These are phyloP conservation scores for Diutina catenulata DNA, from an alignment of 1,139 yeast species.

Conservation along the genomic window DNA sequence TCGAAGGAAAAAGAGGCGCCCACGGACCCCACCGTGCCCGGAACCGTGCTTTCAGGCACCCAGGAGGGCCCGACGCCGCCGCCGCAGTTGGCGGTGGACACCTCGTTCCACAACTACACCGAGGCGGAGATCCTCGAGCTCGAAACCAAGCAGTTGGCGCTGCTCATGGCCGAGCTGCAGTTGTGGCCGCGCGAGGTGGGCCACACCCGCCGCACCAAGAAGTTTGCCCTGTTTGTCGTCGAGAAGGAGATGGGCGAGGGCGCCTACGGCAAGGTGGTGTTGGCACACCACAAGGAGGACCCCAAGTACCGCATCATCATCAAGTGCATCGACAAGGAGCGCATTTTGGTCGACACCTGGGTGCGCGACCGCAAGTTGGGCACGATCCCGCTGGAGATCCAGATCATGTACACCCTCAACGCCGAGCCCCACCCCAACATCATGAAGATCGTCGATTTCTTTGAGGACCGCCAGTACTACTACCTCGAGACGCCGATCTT, in stretches of 20 bases:
- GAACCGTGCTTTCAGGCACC: too few relatives aligned
- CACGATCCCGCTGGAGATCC: constrained; percentile 90
- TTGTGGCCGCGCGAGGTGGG: constrained; percentile 54
- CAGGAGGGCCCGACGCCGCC: not conserved
- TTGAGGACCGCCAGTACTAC: constrained; percentile 81
- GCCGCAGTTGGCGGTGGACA: not conserved
- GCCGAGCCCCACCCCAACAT: constrained; percentile 78
- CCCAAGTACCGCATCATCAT: constrained; percentile 59
- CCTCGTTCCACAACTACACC: constrained; percentile 13
- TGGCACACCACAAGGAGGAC: constrained; percentile 60
- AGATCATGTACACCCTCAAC: constrained; percentile 72
- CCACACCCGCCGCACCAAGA: constrained; percentile 47
- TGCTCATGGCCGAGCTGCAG: constrained; percentile 21
- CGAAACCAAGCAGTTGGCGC: constrained; percentile 33
- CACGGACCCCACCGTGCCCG: too few relatives aligned
- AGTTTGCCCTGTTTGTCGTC: constrained; percentile 57
- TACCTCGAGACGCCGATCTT: constrained; percentile 87
- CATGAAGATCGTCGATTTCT: constrained; percentile 74
- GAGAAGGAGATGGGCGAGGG: constrained; percentile 87
- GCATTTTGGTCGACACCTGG: constrained; percentile 95
- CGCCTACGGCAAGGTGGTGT: constrained; percentile 86
- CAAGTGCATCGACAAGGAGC: constrained; percentile 82
- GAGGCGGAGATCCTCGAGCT: constrained; percentile 30
- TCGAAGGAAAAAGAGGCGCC: too few relatives aligned
- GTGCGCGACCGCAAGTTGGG: constrained; percentile 84